Evolutionary conservation across 352 stramenopile genomes (phyloP), one percentile per base, ranked within the genome.

Genomic region (Phytophthora aleatoria): DNA sequence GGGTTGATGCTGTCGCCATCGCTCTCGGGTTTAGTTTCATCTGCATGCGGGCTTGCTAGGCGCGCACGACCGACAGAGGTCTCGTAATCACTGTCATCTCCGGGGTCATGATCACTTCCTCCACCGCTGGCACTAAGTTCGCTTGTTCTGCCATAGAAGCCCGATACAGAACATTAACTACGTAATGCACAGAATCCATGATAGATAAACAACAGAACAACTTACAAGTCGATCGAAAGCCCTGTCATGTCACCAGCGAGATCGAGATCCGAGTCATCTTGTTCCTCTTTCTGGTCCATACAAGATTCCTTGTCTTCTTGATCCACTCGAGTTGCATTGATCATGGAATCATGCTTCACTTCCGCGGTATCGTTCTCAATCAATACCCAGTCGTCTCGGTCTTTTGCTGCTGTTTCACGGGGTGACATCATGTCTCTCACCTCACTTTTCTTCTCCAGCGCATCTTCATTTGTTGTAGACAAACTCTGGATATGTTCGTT

Each of bases 151-250:
- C 3, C 58, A 69, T 67, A 63, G 28, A 70, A 33, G 54, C 35
- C 6, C 8, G 24, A 20, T 20, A 27, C 6, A 26, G 11, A 4
- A 30, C 7, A 30, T 30, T 30, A 10, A 57, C 66, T 68, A 62
- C 41, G 68, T 42, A 61, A 41, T 16, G 9, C n/a, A 52, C 10
- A 48, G 12, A 49, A 69, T 49, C n/a, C 24, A 59, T 41, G 28
- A 66, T 71, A 69, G 57, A 65, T 56, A 58, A 61, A 39, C 30
- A 48, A 48, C 3, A 45, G 16, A n/a, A 9, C 20, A 50, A 61
- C 77, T 53, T 65, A 94, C 85, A 91, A 61, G 57, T 94, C 85
- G 5, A 94, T 81, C 41, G 79, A 89, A 1, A 91, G 36, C 13
- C 69, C 69, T 48, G 68, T 73, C 2, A 77, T 64, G 0, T 74